Conservation (phyloP, 176 grass and related monocot genomes). For the Rhynchospora pubera region DNA sequence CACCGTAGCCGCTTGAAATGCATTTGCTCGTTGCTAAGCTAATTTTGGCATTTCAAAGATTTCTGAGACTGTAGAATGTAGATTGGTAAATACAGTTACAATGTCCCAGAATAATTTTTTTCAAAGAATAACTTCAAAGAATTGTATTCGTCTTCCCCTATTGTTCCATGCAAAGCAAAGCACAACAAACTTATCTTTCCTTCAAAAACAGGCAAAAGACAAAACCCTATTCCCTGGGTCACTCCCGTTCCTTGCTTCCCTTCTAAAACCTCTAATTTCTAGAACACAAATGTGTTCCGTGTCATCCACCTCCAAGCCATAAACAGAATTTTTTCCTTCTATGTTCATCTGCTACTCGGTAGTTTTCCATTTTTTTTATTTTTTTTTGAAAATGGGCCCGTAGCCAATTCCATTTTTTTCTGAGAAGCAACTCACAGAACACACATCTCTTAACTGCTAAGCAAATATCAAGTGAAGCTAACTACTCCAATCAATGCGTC, state of each 20-base stretch:
- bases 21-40: neutral
- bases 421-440: conserved; percentile 16
- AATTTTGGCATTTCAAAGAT: neutral
- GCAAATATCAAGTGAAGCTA: neutral
- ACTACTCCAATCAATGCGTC: neutral
- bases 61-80: neutral
- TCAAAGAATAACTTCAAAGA: neutral
- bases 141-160: neutral
- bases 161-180: neutral
- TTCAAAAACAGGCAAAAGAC: neutral
- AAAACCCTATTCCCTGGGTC: neutral
- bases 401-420: too few relatives aligned
- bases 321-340: neutral
- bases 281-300: neutral
- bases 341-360: neutral
- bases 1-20: too few relatives aligned
- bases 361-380: neutral
- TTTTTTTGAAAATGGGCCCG: too few relatives aligned
- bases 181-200: neutral
- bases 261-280: neutral
- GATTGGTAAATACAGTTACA: neutral
- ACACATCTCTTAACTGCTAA: neutral
- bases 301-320: neutral
- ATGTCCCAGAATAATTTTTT: neutral
- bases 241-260: neutral